Evolutionary conservation across 345 rosid genomes (phyloP), one percentile per base, ranked within the genome.

Genomic region (Acer campestre): DNA sequence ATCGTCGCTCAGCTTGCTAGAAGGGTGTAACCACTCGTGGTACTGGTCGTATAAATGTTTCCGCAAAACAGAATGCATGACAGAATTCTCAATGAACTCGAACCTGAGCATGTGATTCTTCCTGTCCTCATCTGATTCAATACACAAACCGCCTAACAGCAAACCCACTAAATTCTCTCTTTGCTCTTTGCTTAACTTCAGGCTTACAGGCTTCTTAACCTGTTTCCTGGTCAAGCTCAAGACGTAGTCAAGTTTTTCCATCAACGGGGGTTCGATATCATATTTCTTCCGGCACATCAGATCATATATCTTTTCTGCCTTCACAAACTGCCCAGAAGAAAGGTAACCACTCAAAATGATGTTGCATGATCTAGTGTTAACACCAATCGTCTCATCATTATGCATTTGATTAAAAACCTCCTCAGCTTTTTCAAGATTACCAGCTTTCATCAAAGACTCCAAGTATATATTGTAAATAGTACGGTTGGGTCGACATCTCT

Each of bases 101-200:
- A 96, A 92, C 22, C 29, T 82, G 70, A 93, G 79, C 83, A 81
- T 84, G 85, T 90, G 90, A 14, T 69, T 89, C 85, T 83, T 91
- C 84, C 86, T 80, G 65, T 56, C 74, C 77, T 84, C 94, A 80
- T 88, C 94, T 10, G 90, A 86, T 67, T 85, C 93, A 5, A 93
- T 85, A 75, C 44, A 82, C 86, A 95, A 78, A 73, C 99, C 97
- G 71, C 97, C 98, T 85, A 93, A 79, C 55, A 95, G 82, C 85
- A 95, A 88, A 68, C 99, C 99, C 27, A 95, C 88, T 70, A 95
- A 79, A 70, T 87, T 84, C 83, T 95, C 97, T 63, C 98, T 85
- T 46, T 95, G 97, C 23, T 91, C 97, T 86, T 84, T 85, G 82
- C 92, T 92, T 77, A 95, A 86, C 81, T 92, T 92, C 74, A 86